Conservation (phyloP, 768 basidiomycete genomes). For the Termitomyces sp. region DNA sequence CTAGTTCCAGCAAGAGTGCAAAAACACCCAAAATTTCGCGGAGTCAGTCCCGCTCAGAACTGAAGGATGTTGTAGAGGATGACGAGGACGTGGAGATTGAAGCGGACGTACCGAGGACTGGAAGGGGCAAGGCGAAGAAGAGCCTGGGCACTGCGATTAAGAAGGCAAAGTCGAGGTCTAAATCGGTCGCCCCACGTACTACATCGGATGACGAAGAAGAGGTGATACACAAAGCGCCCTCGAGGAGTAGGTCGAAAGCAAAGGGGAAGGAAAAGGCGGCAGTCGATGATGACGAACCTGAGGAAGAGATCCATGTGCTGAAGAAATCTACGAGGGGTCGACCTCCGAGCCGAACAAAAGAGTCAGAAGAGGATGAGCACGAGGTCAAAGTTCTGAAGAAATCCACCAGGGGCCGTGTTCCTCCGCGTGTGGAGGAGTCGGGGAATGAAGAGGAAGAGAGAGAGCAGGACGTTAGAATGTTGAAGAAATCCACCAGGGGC, state of each 20-base stretch:
- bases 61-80: conserved; percentile 18
- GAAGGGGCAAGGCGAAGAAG: conserved; percentile 9
- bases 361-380: conserved; percentile 9
- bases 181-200: conserved; percentile 12
- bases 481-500: conserved; percentile 6
- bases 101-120: conserved; percentile 9
- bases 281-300: conserved; percentile 4
- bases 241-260: conserved; percentile 8
- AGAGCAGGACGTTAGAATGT: background rate
- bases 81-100: conserved; percentile 19
- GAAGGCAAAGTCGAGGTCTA: conserved; percentile 20
- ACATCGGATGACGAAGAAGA: conserved; percentile 15
- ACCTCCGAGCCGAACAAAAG: conserved; percentile 8
- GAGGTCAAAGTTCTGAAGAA: conserved; percentile 10
- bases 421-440: background rate
- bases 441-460: conserved; percentile 3
- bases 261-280: conserved; percentile 9
- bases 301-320: background rate
- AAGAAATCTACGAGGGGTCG: conserved; percentile 8
- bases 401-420: conserved; percentile 5
- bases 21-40: conserved; percentile 14
- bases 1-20: conserved; percentile 7
- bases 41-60: conserved; percentile 12
- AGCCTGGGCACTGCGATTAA: conserved; percentile 6
- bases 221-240: conserved; percentile 2